These are phyloP conservation scores for Penicillium herquei DNA, from an alignment of 495 filamentous ascomycete species.

Conservation along the genomic window DNA sequence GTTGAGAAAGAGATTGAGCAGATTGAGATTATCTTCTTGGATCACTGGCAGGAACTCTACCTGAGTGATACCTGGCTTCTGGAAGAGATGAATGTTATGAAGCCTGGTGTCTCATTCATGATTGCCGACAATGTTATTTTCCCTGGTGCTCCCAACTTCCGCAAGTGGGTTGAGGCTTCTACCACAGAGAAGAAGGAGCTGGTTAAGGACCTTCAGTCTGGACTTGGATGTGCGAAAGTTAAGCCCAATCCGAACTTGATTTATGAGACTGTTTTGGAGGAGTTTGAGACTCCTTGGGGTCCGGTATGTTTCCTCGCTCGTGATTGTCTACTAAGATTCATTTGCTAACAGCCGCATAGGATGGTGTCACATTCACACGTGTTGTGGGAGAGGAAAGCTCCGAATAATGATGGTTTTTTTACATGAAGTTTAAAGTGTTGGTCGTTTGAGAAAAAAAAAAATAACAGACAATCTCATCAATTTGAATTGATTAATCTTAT, in stretches of 20 bases:
- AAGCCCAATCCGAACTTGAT: constrained; percentile 16
- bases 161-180: constrained; percentile 24
- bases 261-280: constrained; percentile 17
- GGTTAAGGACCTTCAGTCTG: neutral
- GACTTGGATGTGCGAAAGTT: neutral
- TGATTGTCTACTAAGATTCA: neutral
- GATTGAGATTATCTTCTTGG: constrained; percentile 64
- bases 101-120: constrained; percentile 48
- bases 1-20: constrained; percentile 28
- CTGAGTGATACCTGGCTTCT: constrained; percentile 62
- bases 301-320: constrained; percentile 11
- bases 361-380: neutral
- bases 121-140: constrained; percentile 67
- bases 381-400: neutral
- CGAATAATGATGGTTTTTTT: neutral
- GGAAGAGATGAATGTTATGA: constrained; percentile 58
- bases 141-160: constrained; percentile 64
- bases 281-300: constrained; percentile 20
- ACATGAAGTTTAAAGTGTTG: neutral
- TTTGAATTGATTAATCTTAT: too few species aligned
- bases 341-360: neutral
- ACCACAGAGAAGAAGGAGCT: constrained; percentile 10
- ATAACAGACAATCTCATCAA: too few species aligned
- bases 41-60: constrained; percentile 66
- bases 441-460: neutral